Evolutionary conservation across 805 yeast genomes (phyloP), one percentile per base, ranked within the genome.

Genomic region (Candida hungchunana): DNA sequence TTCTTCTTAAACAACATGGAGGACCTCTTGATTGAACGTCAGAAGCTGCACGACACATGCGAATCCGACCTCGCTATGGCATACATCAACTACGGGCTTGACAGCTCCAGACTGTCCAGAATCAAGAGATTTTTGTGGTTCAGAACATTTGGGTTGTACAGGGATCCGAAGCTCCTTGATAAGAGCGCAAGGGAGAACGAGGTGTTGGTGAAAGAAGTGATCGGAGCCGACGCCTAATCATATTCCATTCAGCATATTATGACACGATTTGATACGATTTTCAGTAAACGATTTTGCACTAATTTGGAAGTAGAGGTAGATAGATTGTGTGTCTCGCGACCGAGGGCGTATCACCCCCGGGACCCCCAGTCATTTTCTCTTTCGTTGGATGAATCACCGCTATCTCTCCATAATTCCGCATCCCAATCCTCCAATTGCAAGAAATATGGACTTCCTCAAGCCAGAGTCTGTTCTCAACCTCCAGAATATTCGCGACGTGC

Each of bases 401-500:
- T n/a, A n/a, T n/a, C n/a, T n/a, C n/a, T n/a, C n/a, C n/a, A n/a
- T n/a, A n/a, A n/a, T n/a, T n/a, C n/a, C n/a, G n/a, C n/a, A n/a
- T n/a, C n/a, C n/a, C n/a, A n/a, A n/a, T n/a, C n/a, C n/a, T n/a
- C n/a, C n/a, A n/a, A n/a, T n/a, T n/a, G n/a, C n/a, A n/a, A n/a
- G n/a, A n/a, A 25, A 12, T 25, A 87, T 89, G 96, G 94, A 89
- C 62, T 89, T 88, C 59, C 72, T 74, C 58, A 76, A 79, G 47
- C 93, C 95, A 13, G 82, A 81, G 32, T 75, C 94, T 0, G 96
- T 86, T 6, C 70, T 93, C 33, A 75, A 87, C 51, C 66, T 93
- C 40, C 67, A 66, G 50, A 88, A 93, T 62, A 93, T 93, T 51
- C 77, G 98, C 44, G 79, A 75, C 42, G 82, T 86, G 13, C 68